phyloP scores from a whole-genome alignment of 371 early-diverging fungal species.

The Zychaea mexicana region DNA sequence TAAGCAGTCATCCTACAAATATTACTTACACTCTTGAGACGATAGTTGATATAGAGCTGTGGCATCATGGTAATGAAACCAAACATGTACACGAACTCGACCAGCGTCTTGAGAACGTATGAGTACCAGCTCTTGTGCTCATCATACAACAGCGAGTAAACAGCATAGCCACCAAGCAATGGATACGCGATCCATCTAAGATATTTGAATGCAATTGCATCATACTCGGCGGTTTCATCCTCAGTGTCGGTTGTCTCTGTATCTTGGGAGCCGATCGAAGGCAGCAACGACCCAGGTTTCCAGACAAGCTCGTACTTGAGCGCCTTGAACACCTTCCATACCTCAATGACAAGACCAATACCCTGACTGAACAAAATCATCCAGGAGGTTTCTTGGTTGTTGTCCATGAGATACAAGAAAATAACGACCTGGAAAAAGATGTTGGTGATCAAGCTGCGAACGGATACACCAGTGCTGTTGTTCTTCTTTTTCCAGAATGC shows the following conservation, averaged over 20 bases:
- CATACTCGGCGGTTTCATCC: slow-evolving; percentile 83
- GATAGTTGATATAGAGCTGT: slow-evolving; percentile 92
- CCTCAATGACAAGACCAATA: slow-evolving; percentile 80
- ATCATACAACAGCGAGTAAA: slow-evolving; percentile 84
- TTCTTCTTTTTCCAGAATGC: slow-evolving; percentile 89
- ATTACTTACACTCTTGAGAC: slow-evolving; percentile 75
- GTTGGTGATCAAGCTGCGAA: slow-evolving; percentile 82
- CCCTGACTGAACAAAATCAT: slow-evolving; percentile 86
- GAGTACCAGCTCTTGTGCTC: slow-evolving; percentile 94
- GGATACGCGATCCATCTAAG: slow-evolving; percentile 83
- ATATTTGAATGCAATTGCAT: slow-evolving; percentile 89
- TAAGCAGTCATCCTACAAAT: neutral
- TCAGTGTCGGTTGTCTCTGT: slow-evolving; percentile 62
- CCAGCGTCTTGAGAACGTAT: slow-evolving; percentile 83
- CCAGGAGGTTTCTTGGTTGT: slow-evolving; percentile 81
- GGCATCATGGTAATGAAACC: slow-evolving; percentile 95
- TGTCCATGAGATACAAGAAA: slow-evolving; percentile 89
- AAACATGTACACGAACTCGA: slow-evolving; percentile 85
- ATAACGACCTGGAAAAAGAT: slow-evolving; percentile 86
- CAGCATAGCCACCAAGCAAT: slow-evolving; percentile 76
- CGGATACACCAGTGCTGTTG: slow-evolving; percentile 82
- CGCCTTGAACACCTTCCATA: slow-evolving; percentile 91
- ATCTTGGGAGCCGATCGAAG: slow-evolving; percentile 33
- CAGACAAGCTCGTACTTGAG: slow-evolving; percentile 64
- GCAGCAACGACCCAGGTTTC: slow-evolving; percentile 43